Percentiles rank a stretch among this genome's conserved stretches.
Evolutionary conservation across 2,329 filamentous ascomycete species (phyloP).

Genomic region (Fusarium neocosmosporiellum): DNA sequence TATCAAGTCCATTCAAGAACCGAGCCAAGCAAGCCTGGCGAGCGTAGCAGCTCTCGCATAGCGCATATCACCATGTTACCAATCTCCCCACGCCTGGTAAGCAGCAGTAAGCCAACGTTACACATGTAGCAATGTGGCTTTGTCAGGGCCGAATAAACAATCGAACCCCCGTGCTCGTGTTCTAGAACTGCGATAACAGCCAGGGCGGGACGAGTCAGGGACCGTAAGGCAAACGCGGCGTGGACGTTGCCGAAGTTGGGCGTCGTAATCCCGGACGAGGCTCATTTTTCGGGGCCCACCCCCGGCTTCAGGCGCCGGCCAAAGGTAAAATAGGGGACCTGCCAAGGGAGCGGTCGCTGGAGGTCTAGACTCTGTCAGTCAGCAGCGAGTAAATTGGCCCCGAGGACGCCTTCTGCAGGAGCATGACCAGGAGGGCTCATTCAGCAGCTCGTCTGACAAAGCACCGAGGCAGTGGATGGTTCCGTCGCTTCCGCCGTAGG

Average conservation of each 20-base stretch:
- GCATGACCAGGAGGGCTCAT: slow-evolving; percentile 4
- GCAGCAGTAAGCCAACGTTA: neutral
- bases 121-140: neutral
- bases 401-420: neutral
- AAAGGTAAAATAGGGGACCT: slow-evolving; percentile 18
- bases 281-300: slow-evolving; percentile 12
- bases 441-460: slow-evolving; percentile 34
- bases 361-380: slow-evolving; percentile 32
- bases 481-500: slow-evolving; percentile 25
- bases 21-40: slow-evolving; percentile 3
- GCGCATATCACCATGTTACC: neutral
- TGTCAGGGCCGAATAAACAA: neutral
- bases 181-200: slow-evolving; percentile 2
- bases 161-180: neutral
- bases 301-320: slow-evolving; percentile 16
- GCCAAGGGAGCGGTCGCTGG: slow-evolving; percentile 28
- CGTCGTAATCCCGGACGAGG: neutral
- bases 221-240: slow-evolving; percentile 6
- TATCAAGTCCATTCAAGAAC: neutral
- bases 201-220: neutral
- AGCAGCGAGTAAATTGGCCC: slow-evolving; percentile 17
- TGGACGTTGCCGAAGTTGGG: slow-evolving; percentile 5
- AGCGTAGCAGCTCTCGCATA: neutral
- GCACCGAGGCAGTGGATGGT: neutral
- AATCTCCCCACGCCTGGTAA: neutral